Evolutionary conservation across 345 rosid genomes (phyloP), one percentile per base, ranked within the genome.

Genomic region (Hibiscus tridactylites): DNA sequence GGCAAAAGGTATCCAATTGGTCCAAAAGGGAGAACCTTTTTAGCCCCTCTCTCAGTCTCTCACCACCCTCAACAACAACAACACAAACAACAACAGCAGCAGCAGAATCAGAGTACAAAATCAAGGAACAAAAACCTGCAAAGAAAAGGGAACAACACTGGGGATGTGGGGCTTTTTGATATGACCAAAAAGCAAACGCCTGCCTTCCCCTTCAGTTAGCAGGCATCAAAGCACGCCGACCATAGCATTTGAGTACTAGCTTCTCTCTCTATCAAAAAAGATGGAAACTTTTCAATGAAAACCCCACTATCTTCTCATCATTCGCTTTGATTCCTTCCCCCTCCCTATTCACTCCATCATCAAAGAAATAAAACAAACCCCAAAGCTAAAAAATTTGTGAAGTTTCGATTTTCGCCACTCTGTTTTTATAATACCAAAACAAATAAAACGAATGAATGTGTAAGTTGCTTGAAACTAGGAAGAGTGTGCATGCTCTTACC

Each of bases 91-190:
- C 56, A 50, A 50, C 17, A 50, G 17, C 7, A 50, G 9, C 9
- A 50, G 12, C 59, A 49, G 59, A 50, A 50, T 4, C 28, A 50
- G 59, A 72, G 79, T 80, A 82, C 90, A 85, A 85, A 81, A 69
- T 76, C 77, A 80, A 85, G 84, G 86, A 87, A 88, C 91, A 86
- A 81, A 62, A 83, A 71, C 81, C 87, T 82, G 91, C 84, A 77
- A 80, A 73, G 78, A 73, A 65, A 60, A 47, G 35, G 71, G 67
- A 60, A 56, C 61, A 39, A 56, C 67, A 17, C 75, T 61, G 42
- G 15, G 13, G 13, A 83, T 73, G 88, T 90, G 85, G 59, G 83
- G 84, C 78, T 76, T 63, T 63, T 79, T 46, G 76, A 37, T 58
- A 74, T 24, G 52, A 28, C 42, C 7, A 73, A 31, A 61, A 61